Evolutionary conservation across 2,329 filamentous ascomycete genomes (phyloP), one percentile per base, ranked within the genome.

Genomic region (Chaetomium sp.): DNA sequence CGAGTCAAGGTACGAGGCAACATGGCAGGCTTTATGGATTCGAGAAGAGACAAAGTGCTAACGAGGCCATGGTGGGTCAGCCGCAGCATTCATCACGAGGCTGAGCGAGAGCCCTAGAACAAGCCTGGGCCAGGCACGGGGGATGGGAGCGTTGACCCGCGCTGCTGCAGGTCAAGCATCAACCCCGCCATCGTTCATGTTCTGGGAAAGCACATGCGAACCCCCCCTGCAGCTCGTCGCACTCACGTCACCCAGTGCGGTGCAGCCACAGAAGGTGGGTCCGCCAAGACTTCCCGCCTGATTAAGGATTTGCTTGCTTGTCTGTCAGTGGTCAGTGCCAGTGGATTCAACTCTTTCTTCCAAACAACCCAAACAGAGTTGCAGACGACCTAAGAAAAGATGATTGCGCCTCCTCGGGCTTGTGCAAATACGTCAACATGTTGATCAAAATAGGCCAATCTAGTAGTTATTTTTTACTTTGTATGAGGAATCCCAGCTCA

Each of bases 31-130:
- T 53, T 27, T 27, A 27, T 53, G 49, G 21, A 21, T 42, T 4
- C 29, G 57, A 64, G 12, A 21, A 19, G 27, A 38, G 60, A 55
- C 21, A 60, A 42, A 42, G 19, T 49, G 60, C 60, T 67, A 63
- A 60, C 63, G 60, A 64, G 21, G 57, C 57, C 53, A 31, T 49
- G 47, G 65, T 64, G 53, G 62, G 57, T 67, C 63, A 64, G 63
- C 57, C 57, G 63, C 63, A 57, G 57, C 51, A 63, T 27, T 38
- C 53, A 21, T 49, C 53, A 64, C 60, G 63, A 63, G 65, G 65
- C 61, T 67, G 57, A 59, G 63, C 54, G 60, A n/a, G 38, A 42
- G 38, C 16, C 38, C 35, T 16, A 2, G 19, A 16, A 42, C 54
- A 29, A 45, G n/a, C n/a, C n/a, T n/a, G n/a, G n/a, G 9, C 31